A percentile compares a stretch with the other conserved stretches of the same genome.
Conservation (phyloP, 345 rosid genomes). For the Arabis hirsuta region DNA sequence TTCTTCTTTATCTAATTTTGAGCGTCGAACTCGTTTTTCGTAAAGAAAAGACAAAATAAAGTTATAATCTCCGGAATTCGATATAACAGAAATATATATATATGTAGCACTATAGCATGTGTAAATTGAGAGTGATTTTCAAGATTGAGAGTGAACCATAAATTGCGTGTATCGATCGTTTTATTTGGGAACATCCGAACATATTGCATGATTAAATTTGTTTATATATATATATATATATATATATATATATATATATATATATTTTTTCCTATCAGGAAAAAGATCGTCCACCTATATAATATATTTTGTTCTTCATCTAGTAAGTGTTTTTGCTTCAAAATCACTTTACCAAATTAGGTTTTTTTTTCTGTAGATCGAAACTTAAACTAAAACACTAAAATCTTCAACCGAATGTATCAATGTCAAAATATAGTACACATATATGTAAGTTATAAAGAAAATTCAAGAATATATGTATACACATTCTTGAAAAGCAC, state of each 20-base stretch:
- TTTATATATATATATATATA: too few species aligned
- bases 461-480: constrained; percentile 19
- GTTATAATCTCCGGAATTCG: background rate
- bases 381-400: constrained; percentile 12
- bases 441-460: background rate
- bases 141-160: background rate
- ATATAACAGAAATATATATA: background rate
- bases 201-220: background rate
- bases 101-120: too few species aligned
- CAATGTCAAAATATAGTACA: constrained; percentile 10
- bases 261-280: background rate
- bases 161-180: background rate
- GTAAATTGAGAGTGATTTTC: too few species aligned
- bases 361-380: background rate
- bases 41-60: background rate
- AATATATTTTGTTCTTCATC: background rate
- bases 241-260: too few species aligned
- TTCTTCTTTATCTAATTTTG: background rate
- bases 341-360: constrained; percentile 20
- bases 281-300: constrained; percentile 3
- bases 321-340: constrained; percentile 11
- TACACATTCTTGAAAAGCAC: constrained; percentile 20
- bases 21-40: background rate
- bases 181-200: background rate
- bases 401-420: background rate